Evolutionary conservation across 306 rosid genomes (phyloP), one percentile per base, ranked within the genome.

Genomic region (Vicia faba): DNA sequence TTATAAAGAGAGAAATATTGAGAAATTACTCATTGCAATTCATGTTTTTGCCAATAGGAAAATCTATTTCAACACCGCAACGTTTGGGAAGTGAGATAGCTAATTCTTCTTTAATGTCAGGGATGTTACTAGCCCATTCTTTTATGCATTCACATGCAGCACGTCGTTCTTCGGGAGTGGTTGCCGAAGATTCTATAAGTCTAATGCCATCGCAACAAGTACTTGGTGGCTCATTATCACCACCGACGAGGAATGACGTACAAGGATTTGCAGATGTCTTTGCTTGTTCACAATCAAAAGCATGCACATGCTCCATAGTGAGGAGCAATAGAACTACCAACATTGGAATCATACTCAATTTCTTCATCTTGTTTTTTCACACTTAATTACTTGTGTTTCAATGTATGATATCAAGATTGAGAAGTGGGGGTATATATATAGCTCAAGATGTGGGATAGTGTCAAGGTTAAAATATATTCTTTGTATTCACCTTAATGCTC

Each of bases 101-200:
- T 0, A 36, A 50, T 2, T 26, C 64, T 0, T 35, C 72, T 1
- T 3, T 19, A 0, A 74, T 7, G 48, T 18, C 7, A 7, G 18
- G 2, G 1, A 18, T 0, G 1, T 6, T 7, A 7, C 2, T 0
- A 3, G 53, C 33, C 0, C 25, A 26, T 0, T n/a, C 67, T 67
- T 41, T 36, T 2, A 84, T 8, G 44, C 88, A 81, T 14, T 69
- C 9, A 44, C 86, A 84, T 7, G 53, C 53, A 7, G 23, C 53
- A 2, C 11, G 53, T 14, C 53, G 53, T 2, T 46, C 53, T 0
- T 15, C 53, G 0, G 14, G 4, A 2, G 53, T 46, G 1, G 51
- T 31, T 11, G 75, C 3, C 31, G 31, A 51, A 2, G 64, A 25
- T 55, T 62, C 51, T 15, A 83, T 12, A 16, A 8, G 0, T 0